Evolutionary conservation across 768 basidiomycete genomes (phyloP).

Genomic region (Gelatoporia subvermispora): DNA sequence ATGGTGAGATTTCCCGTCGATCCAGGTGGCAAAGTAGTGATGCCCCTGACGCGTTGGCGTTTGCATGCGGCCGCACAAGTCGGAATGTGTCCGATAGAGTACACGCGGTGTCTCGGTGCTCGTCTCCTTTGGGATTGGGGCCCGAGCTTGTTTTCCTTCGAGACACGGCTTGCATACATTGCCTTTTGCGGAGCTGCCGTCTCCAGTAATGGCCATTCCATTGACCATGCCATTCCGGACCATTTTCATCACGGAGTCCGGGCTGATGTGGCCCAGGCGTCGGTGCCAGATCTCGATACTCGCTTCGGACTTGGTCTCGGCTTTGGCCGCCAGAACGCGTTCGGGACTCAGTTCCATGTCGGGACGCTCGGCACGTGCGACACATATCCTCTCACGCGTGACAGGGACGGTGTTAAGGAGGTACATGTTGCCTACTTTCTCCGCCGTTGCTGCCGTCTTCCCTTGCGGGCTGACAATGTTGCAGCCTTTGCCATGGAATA

Average conservation of each 20-base stretch:
- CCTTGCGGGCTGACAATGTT: background rate
- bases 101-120: slow-evolving; percentile 1
- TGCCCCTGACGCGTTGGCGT: slow-evolving; percentile 3
- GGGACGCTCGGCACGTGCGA: too few species aligned
- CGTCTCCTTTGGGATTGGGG: slow-evolving; percentile 5
- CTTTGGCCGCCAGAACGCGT: too few species aligned
- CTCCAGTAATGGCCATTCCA: slow-evolving; percentile 10
- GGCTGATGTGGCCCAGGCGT: slow-evolving; percentile 10
- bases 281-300: slow-evolving; percentile 12
- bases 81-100: slow-evolving; percentile 9
- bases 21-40: slow-evolving; percentile 16
- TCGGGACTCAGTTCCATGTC: too few species aligned
- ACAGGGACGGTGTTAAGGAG: slow-evolving; percentile 2
- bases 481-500: slow-evolving; percentile 4
- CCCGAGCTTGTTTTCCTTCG: slow-evolving; percentile 15
- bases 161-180: slow-evolving; percentile 15
- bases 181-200: background rate
- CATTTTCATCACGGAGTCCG: slow-evolving; percentile 7
- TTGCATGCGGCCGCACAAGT: slow-evolving; percentile 19
- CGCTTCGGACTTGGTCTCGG: slow-evolving; percentile 5
- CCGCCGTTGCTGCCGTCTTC: background rate
- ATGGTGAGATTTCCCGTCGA: slow-evolving; percentile 11
- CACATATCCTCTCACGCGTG: too few species aligned
- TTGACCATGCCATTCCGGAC: slow-evolving; percentile 5
- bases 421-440: slow-evolving; percentile 7